Evolutionary conservation across 106 monocot species (phyloP), one percentile per base, ranked within the genome.

Genomic region (Dendrobium chrysotoxum): DNA sequence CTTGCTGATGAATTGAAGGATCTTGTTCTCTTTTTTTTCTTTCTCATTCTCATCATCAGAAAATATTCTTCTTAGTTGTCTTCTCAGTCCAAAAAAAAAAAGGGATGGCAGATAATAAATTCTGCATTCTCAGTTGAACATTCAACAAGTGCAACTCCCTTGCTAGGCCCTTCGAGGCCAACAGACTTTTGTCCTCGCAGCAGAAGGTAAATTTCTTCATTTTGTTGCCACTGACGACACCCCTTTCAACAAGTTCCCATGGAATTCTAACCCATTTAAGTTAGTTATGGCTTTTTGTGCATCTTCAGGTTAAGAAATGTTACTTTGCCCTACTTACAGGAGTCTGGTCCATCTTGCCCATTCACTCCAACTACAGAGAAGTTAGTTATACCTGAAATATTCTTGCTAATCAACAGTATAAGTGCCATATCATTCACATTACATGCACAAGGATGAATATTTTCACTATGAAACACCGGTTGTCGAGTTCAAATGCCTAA

Each of bases 401-500:
- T 40, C 55, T 83, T 44, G 13, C 91, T 88, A 81, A 91, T 74
- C 77, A 87, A 38, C 75, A 78, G 53, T 72, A 93, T 84, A 75
- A 99, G 86, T 50, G 93, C 90, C 81, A 87, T 91, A 3, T 95
- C 95, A 78, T 86, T 81, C 30, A 95, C 13, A 25, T 79, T 39
- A 81, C 70, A 28, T 76, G 87, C 89, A 81, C 81, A 79, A 73
- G 79, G 88, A 90, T 95, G 95, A 79, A 88, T 75, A 99, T 81
- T 79, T 95, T 93, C 9, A 93, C 88, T 16, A 91, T 83, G 35
- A 99, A 80, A 81, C 75, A 87, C 50, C 88, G 83, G n/a, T 86
- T 91, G 4, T 85, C 86, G 40, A 99, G 91, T 81, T 99, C 38
- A 99, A 88, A 88, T 99, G 95, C 82, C 90, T 95, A 80, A 99